These are phyloP conservation scores for Centella asiatica DNA, from an alignment of 129 eudicot genomes.

Conservation along the genomic window DNA sequence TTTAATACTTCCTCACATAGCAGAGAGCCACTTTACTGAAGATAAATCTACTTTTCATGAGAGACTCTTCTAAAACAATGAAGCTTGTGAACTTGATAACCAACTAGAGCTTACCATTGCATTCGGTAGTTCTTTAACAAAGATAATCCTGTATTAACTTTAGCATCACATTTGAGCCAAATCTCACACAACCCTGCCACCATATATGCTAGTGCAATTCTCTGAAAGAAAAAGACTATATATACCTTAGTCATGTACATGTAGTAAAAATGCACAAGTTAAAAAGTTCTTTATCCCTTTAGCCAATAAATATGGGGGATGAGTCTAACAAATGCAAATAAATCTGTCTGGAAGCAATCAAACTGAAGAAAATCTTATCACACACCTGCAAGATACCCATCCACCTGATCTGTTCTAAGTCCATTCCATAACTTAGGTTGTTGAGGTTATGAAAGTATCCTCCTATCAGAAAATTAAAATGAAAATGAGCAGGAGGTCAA, in stretches of 20 bases:
- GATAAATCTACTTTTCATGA: too few species aligned
- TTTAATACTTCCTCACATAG: too few species aligned
- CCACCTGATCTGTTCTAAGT: conserved; percentile 24
- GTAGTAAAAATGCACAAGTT: too few species aligned
- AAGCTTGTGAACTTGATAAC: neutral
- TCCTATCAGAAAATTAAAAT: conserved; percentile 9
- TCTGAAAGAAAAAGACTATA: conserved; percentile 13
- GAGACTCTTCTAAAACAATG: neutral
- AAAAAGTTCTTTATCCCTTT: too few species aligned
- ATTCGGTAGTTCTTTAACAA: conserved; percentile 19
- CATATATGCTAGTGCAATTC: conserved; percentile 23
- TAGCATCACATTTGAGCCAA: conserved; percentile 23
- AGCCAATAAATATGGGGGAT: too few species aligned
- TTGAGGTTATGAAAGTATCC: conserved; percentile 21
- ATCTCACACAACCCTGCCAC: conserved; percentile 26
- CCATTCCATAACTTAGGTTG: conserved; percentile 24
- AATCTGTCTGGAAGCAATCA: too few species aligned
- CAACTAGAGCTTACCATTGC: conserved; percentile 20
- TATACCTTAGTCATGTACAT: neutral
- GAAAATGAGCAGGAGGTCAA: neutral
- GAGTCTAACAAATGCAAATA: too few species aligned
- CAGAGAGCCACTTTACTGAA: too few species aligned
- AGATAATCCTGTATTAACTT: conserved; percentile 14
- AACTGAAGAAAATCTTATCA: too few species aligned
- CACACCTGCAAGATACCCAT: conserved; percentile 31